phyloP scores from a whole-genome alignment of 192 early-diverging fungal genomes.

The Podila epicladia region DNA sequence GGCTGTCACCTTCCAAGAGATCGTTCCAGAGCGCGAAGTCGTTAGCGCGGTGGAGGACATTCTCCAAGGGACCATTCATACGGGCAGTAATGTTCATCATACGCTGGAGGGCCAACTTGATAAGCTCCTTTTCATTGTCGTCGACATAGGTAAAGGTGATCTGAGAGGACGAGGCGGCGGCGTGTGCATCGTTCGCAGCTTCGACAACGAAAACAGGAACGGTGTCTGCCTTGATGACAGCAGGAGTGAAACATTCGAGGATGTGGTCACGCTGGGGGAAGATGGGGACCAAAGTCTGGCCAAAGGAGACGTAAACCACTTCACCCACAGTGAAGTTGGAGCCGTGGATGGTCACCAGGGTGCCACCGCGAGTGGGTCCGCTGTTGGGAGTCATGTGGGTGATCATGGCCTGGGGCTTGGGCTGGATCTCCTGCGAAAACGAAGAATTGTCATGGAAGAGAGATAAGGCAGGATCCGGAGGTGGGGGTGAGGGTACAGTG shows the following conservation, averaged over 20 bases:
- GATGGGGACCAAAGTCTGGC: slow-evolving; percentile 34
- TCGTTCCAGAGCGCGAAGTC: slow-evolving; percentile 43
- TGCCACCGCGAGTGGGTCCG: slow-evolving; percentile 43
- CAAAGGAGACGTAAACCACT: slow-evolving; percentile 49
- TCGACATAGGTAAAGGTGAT: slow-evolving; percentile 40
- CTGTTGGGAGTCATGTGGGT: slow-evolving; percentile 46
- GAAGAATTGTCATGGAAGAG: slow-evolving; percentile 25
- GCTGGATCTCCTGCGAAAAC: background rate
- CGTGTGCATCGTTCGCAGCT: background rate
- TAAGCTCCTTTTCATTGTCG: slow-evolving; percentile 46
- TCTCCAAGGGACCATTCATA: slow-evolving; percentile 32
- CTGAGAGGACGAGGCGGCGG: slow-evolving; percentile 5
- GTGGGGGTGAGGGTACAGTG: background rate
- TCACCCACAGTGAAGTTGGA: slow-evolving; percentile 39
- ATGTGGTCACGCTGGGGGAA: slow-evolving; percentile 36
- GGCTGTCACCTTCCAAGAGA: slow-evolving; percentile 10
- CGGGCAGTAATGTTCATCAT: slow-evolving; percentile 41
- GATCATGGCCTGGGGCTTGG: slow-evolving; percentile 6
- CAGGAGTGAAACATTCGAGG: slow-evolving; percentile 41
- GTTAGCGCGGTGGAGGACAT: slow-evolving; percentile 33
- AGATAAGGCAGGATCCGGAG: slow-evolving; percentile 20
- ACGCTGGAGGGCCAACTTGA: slow-evolving; percentile 47
- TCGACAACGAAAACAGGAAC: slow-evolving; percentile 25
- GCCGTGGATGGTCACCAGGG: slow-evolving; percentile 42
- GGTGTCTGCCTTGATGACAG: slow-evolving; percentile 28